Conservation (phyloP, 2,329 filamentous ascomycete species). For the Penicillium sp. region DNA sequence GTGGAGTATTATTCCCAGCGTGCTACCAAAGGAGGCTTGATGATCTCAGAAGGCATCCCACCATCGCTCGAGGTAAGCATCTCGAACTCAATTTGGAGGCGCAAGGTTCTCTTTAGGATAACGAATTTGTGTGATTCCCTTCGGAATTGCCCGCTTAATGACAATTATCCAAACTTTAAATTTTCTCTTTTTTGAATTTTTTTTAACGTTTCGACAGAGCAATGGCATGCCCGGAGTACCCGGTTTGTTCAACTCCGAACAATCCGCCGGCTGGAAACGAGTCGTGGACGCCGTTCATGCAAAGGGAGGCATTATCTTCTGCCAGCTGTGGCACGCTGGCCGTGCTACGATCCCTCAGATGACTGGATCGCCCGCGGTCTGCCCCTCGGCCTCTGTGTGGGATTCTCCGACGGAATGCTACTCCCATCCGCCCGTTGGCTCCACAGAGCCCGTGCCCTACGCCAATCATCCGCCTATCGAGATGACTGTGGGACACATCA, state of each 20-base stretch:
- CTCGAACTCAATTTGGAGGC: background rate
- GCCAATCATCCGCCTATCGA: slow-evolving; percentile 44
- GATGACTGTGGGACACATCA: slow-evolving; percentile 46
- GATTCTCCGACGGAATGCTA: slow-evolving; percentile 44
- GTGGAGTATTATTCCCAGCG: slow-evolving; percentile 42
- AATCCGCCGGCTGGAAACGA: slow-evolving; percentile 50
- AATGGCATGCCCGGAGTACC: slow-evolving; percentile 39
- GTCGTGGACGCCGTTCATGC: slow-evolving; percentile 52
- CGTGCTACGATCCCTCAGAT: slow-evolving; percentile 44
- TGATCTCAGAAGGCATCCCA: slow-evolving; percentile 39
- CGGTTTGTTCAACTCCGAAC: slow-evolving; percentile 35
- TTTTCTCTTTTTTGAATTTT: slow-evolving; percentile 2
- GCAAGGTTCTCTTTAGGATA: background rate
- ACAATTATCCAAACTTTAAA: background rate
- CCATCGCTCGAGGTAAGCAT: slow-evolving; percentile 37
- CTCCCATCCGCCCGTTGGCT: slow-evolving; percentile 38
- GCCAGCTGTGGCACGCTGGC: slow-evolving; percentile 46
- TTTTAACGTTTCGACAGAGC: slow-evolving; percentile 21
- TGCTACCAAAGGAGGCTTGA: slow-evolving; percentile 34
- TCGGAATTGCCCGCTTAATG: background rate
- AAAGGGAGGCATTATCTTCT: slow-evolving; percentile 49
- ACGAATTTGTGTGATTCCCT: background rate
- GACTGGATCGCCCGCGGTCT: slow-evolving; percentile 38
- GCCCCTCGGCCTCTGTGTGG: slow-evolving; percentile 45
- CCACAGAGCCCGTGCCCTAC: slow-evolving; percentile 37